These are phyloP conservation scores for Chaetothyriales sp. DNA, from an alignment of 2,329 filamentous ascomycete species.

Conservation along the genomic window DNA sequence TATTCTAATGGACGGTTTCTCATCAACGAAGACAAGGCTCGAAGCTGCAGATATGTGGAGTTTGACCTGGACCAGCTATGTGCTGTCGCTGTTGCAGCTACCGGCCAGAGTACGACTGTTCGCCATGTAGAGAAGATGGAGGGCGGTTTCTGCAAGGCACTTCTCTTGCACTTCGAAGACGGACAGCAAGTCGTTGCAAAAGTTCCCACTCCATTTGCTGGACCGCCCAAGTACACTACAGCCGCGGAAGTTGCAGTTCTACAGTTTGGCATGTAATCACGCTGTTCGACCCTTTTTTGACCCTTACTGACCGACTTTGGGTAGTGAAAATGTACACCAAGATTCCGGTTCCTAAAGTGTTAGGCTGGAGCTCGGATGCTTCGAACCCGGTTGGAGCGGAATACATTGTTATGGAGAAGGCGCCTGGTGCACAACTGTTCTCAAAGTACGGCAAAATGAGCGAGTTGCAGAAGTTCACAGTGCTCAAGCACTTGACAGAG, in stretches of 20 bases:
- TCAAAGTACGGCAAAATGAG: slow-evolving; percentile 17
- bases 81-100: not conserved
- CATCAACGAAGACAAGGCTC: not conserved
- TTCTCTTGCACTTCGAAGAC: slow-evolving; percentile 20
- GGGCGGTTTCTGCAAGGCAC: slow-evolving; percentile 22
- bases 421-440: slow-evolving; percentile 18
- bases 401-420: slow-evolving; percentile 22
- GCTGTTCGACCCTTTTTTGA: not conserved
- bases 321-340: slow-evolving; percentile 10
- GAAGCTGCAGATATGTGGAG: not conserved
- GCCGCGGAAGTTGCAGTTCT: slow-evolving; percentile 21
- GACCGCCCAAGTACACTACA: slow-evolving; percentile 18
- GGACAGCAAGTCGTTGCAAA: slow-evolving; percentile 22
- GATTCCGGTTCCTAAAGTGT: slow-evolving; percentile 18
- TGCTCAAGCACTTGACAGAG: not conserved
- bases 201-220: slow-evolving; percentile 20
- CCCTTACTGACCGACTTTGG: too few species aligned
- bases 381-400: slow-evolving; percentile 17
- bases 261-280: slow-evolving; percentile 13
- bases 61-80: not conserved
- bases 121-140: slow-evolving; percentile 7
- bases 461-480: not conserved
- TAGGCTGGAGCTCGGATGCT: slow-evolving; percentile 15
- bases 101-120: not conserved
- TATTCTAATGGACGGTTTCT: not conserved